Base-by-base conservation (phyloP, 805 yeast species). In the Yarrowia sp. region DNA sequence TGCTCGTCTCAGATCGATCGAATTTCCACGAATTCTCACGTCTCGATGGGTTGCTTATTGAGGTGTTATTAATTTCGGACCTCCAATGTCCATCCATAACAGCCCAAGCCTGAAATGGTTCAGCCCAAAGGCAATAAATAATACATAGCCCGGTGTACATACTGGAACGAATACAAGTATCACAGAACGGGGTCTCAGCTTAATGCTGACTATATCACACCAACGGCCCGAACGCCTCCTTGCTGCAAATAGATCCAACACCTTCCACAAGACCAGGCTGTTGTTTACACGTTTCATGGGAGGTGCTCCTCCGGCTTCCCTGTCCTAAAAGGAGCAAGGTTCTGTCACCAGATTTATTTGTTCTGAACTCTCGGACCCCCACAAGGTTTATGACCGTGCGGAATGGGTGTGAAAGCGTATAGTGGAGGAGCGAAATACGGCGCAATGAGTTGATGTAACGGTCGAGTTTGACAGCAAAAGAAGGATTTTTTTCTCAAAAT, bases 301-400 rank as follows among this genome's bases (percentile, higher is more conserved):
- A 26, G 5, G 49, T 10, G 26, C 32, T 26, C 9, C 52, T 26
- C 53, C 32, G 16, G 7, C 16, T 22, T 22, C 36, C 12, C 8
- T 19, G 35, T 12, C 19, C 38, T 48, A 49, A 49, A 14, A 15
- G 12, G n/a, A n/a, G 16, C 55, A 49, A 50, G 56, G 56, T 50
- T 50, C 15, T 36, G 41, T 50, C 41, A 50, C 22, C 41, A 36
- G 41, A n/a, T 32, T n/a, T 32, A 14, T 32, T 19, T 50, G 10
- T 19, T 50, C 26, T 16, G 22, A 50, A 35, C 56, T 26, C 16
- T 48, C 10, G 2, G 52, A 5, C 36, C 26, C 4, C 22, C 50
- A 16, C 14, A 19, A 46, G n/a, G 50, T 19, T 42, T 46, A 3
- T 11, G 14, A 46, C 32, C 1, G 50, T 46, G 50, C 32, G 50